Evolutionary conservation across 495 filamentous ascomycete species (phyloP).

Genomic region (Lasiosphaeria miniovina): DNA sequence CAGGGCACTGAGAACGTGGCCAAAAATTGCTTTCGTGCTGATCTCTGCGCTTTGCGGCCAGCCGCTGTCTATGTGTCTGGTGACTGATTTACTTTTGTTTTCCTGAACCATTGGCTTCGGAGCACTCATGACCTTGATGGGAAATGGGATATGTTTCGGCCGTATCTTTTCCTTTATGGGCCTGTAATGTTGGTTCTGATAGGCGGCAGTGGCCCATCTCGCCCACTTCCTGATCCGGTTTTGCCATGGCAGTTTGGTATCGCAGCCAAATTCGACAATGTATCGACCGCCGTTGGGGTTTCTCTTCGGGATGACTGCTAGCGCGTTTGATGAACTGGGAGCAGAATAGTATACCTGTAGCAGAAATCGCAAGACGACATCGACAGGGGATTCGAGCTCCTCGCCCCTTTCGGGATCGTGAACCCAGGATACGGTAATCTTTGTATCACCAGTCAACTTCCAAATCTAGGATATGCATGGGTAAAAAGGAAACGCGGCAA

Average conservation of each 20-base stretch:
- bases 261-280: constrained; percentile 21
- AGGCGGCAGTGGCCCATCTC: constrained; percentile 26
- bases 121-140: too few relatives aligned
- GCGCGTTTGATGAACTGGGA: constrained; percentile 17
- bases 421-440: constrained; percentile 41
- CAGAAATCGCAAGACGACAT: constrained; percentile 44
- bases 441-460: constrained; percentile 3
- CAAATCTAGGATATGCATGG: too few relatives aligned
- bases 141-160: too few relatives aligned
- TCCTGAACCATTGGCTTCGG: too few relatives aligned
- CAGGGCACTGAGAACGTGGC: constrained; percentile 36
- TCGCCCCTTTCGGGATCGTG: constrained; percentile 20
- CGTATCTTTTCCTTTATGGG: not conserved
- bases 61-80: not conserved
- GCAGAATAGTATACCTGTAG: constrained; percentile 33
- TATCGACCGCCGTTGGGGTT: constrained; percentile 20
- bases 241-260: constrained; percentile 41
- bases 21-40: constrained; percentile 39
- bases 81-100: too few relatives aligned
- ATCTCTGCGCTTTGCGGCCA: constrained; percentile 30
- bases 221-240: constrained; percentile 41
- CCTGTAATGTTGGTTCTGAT: constrained; percentile 2
- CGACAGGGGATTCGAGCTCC: constrained; percentile 28
- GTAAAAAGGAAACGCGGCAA: not conserved
- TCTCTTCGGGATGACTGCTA: constrained; percentile 10